These are phyloP conservation scores for Silene conica DNA, from an alignment of 148 eudicot species.

Conservation along the genomic window DNA sequence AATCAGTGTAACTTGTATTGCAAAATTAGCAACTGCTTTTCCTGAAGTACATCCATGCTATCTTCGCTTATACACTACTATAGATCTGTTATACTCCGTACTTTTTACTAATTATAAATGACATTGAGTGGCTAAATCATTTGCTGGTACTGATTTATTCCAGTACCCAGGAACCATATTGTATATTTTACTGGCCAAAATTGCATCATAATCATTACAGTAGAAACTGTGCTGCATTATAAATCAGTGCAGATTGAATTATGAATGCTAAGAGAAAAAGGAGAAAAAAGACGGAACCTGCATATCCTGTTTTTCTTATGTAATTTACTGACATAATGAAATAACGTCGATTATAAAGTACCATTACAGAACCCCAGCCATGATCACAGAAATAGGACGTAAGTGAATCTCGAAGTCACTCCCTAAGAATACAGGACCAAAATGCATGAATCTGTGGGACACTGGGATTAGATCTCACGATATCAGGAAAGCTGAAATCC, in stretches of 20 bases:
- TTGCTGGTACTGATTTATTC: not conserved
- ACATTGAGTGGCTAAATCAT: not conserved
- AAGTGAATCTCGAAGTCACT: slow-evolving; percentile 12
- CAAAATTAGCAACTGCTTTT: not conserved
- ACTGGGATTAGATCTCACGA: slow-evolving; percentile 16
- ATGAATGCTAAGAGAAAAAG: slow-evolving; percentile 23
- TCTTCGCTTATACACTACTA: not conserved
- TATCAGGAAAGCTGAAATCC: slow-evolving; percentile 4
- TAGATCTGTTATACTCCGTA: not conserved
- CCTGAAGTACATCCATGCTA: not conserved
- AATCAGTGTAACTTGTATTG: not conserved
- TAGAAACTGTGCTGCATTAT: not conserved
- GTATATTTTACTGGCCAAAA: not conserved
- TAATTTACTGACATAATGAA: not conserved
- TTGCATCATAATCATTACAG: slow-evolving; percentile 15
- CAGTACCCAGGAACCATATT: not conserved
- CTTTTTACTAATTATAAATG: not conserved
- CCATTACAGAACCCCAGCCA: slow-evolving; percentile 7
- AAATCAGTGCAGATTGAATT: slow-evolving; percentile 5
- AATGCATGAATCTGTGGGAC: not conserved
- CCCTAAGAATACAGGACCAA: slow-evolving; percentile 14
- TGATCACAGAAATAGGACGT: slow-evolving; percentile 7
- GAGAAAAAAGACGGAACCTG: slow-evolving; percentile 10
- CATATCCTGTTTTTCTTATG: slow-evolving; percentile 18
- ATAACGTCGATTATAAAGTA: not conserved